These are phyloP conservation scores for Schizosaccharomyces osmophilus DNA, from an alignment of 805 yeast genomes.

Conservation along the genomic window DNA sequence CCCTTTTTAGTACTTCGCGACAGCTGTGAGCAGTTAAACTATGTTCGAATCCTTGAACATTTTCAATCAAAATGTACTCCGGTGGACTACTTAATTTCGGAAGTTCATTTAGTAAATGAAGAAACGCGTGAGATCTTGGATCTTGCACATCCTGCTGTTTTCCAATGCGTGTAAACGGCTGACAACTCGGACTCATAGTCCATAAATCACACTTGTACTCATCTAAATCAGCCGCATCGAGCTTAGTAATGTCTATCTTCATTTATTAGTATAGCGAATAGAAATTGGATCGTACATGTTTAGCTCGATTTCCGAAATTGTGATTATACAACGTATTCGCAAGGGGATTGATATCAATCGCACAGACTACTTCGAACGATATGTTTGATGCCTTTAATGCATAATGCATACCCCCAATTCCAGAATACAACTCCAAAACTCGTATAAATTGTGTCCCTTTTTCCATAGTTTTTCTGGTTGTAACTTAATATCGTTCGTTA, in stretches of 20 bases:
- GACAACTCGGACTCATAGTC: slow-evolving; percentile 1
- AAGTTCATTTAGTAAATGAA: not conserved
- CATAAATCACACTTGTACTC: not conserved
- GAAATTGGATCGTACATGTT: not conserved
- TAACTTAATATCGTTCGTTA: not conserved
- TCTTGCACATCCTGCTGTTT: not conserved
- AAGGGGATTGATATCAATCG: not conserved
- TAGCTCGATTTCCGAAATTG: not conserved
- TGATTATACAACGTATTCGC: not conserved
- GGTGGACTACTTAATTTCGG: not conserved
- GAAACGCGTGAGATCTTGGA: not conserved
- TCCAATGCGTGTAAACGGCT: not conserved
- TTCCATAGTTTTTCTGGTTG: not conserved
- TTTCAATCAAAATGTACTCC: not conserved
- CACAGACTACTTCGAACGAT: not conserved
- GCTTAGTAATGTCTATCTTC: not conserved
- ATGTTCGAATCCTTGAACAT: not conserved
- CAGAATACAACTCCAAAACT: not conserved
- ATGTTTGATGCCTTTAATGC: not conserved
- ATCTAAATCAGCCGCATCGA: not conserved
- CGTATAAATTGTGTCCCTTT: not conserved
- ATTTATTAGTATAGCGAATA: not conserved
- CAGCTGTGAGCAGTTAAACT: not conserved
- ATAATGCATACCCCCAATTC: not conserved
- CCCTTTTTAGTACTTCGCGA: not conserved